phyloP scores from a whole-genome alignment of 352 stramenopile species.

The Lagenidium giganteum region DNA sequence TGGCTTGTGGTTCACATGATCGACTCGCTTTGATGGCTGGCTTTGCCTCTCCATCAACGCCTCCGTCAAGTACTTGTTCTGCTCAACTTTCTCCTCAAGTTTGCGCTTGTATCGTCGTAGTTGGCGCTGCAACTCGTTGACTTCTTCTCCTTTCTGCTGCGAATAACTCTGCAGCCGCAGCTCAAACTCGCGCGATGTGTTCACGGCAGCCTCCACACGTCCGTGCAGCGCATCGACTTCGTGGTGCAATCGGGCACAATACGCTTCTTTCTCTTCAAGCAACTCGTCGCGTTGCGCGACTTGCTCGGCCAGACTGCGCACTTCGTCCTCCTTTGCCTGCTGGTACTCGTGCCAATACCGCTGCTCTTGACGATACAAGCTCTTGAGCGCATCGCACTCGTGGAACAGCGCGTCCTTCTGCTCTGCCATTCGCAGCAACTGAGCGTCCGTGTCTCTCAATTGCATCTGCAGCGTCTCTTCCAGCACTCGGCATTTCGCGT shows the following conservation, averaged over 20 bases:
- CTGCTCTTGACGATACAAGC: constrained; percentile 41
- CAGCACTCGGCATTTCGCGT: background rate
- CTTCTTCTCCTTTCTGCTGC: constrained; percentile 34
- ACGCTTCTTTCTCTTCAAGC: too few relatives aligned
- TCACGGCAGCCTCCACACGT: constrained; percentile 40
- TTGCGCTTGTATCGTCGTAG: constrained; percentile 33
- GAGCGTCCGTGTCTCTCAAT: too few relatives aligned
- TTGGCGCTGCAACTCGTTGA: constrained; percentile 26
- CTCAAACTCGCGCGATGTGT: constrained; percentile 46
- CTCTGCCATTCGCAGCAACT: too few relatives aligned
- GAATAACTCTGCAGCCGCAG: constrained; percentile 34
- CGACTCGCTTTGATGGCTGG: background rate
- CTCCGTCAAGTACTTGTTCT: constrained; percentile 55
- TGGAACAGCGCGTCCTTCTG: constrained; percentile 19
- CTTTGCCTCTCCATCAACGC: constrained; percentile 28
- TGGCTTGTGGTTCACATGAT: constrained; percentile 4
- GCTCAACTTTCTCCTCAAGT: constrained; percentile 44
- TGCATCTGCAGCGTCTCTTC: constrained; percentile 6
- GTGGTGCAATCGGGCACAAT: too few relatives aligned
- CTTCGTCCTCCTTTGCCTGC: constrained; percentile 17
- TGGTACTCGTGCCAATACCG: constrained; percentile 34
- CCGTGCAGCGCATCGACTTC: constrained; percentile 41
- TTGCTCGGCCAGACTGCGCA: constrained; percentile 25
- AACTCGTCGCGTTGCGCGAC: constrained; percentile 26
- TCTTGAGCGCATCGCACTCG: constrained; percentile 35